Evolutionary conservation across 2,329 filamentous ascomycete genomes (phyloP).

Genomic region (Polychaeton citri): DNA sequence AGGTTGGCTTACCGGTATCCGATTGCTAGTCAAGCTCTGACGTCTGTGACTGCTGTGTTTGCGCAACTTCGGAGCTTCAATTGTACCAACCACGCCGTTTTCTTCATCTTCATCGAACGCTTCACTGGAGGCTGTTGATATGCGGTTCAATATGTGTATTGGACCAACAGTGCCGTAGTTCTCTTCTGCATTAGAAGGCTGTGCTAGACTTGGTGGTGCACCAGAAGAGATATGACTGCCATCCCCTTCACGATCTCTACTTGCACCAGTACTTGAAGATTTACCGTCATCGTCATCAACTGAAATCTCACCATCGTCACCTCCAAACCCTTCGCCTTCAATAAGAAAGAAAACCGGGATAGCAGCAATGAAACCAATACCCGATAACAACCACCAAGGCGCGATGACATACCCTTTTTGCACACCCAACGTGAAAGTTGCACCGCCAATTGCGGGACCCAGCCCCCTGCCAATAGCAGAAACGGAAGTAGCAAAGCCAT

Average conservation of each 20-base stretch:
- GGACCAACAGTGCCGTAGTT: background rate
- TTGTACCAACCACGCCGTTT: background rate
- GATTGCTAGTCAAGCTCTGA: background rate
- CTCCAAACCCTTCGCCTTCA: conserved; percentile 56
- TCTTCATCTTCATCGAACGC: background rate
- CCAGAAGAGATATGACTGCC: background rate
- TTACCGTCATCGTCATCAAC: conserved; percentile 25
- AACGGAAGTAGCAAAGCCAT: conserved; percentile 77
- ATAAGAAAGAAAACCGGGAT: conserved; percentile 62
- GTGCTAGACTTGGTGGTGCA: background rate
- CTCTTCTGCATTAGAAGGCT: background rate
- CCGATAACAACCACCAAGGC: conserved; percentile 67
- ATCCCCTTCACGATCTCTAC: background rate
- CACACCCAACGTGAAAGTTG: conserved; percentile 62
- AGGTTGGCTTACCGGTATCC: background rate
- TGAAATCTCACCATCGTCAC: conserved; percentile 19
- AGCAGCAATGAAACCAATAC: conserved; percentile 50
- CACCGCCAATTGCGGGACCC: conserved; percentile 63
- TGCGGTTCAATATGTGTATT: background rate
- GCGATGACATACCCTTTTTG: conserved; percentile 62
- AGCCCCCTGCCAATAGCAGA: conserved; percentile 66
- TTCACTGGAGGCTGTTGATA: background rate
- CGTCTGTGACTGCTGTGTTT: background rate
- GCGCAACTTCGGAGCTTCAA: background rate
- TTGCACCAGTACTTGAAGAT: conserved; percentile 1